These are phyloP conservation scores for Lyophyllum shimeji DNA, from an alignment of 768 basidiomycete species.

Conservation along the genomic window DNA sequence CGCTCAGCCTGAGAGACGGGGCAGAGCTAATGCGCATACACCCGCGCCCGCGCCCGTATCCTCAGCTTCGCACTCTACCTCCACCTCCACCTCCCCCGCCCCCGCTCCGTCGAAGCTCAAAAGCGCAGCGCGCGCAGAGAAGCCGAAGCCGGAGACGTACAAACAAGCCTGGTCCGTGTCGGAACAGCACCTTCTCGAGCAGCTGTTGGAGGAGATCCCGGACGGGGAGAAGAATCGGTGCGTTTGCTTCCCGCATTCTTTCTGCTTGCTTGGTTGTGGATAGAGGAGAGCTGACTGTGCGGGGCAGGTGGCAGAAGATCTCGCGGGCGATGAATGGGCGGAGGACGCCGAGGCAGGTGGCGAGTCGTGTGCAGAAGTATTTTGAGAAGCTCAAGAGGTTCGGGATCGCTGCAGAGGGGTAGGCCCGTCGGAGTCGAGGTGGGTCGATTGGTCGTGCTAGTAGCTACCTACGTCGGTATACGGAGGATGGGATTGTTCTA, in stretches of 20 bases:
- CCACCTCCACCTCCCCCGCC: background rate
- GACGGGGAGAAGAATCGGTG: conserved; percentile 76
- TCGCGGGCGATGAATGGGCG: conserved; percentile 78
- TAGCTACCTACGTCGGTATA: no score
- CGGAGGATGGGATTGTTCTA: no score
- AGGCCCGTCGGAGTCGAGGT: no score
- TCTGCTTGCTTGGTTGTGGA: no score
- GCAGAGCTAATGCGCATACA: no score
- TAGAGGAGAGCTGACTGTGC: no score
- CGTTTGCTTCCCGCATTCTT: conserved; percentile 15
- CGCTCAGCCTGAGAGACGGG: background rate
- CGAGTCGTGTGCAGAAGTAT: conserved; percentile 86
- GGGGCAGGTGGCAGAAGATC: conserved; percentile 72
- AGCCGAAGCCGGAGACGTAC: conserved; percentile 71
- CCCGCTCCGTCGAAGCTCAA: conserved; percentile 8
- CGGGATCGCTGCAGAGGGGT: conserved; percentile 31
- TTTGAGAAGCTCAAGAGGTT: conserved; percentile 81
- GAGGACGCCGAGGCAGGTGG: conserved; percentile 82
- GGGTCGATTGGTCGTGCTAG: no score
- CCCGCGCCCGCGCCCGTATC: no score
- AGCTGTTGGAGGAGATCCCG: conserved; percentile 72
- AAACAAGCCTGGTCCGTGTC: conserved; percentile 77
- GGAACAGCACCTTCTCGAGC: conserved; percentile 77
- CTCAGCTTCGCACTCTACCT: no score
- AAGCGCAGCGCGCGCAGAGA: conserved; percentile 23